A percentile compares a stretch with the other conserved stretches of the same genome.
Evolutionary conservation across 768 basidiomycete genomes (phyloP).

Genomic region (Rhodosporidiobolus sp.): DNA sequence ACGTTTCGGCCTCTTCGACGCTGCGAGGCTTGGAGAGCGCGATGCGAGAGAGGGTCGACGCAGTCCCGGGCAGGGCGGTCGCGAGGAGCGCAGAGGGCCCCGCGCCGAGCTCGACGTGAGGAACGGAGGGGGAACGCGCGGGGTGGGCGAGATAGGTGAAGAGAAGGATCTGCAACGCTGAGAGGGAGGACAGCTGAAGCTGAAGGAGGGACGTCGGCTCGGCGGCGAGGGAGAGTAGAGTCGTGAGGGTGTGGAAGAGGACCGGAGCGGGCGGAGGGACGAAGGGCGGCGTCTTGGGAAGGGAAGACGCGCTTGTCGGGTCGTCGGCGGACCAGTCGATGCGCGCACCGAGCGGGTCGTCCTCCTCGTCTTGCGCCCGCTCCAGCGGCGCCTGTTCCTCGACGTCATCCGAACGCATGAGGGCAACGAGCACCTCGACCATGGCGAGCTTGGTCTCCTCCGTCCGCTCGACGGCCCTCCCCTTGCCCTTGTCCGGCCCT

Average conservation of each 20-base stretch:
- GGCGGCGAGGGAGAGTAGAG: slow-evolving; percentile 61
- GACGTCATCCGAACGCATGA: slow-evolving; percentile 55
- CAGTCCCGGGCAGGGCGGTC: slow-evolving; percentile 55
- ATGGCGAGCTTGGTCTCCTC: slow-evolving; percentile 82
- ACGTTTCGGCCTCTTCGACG: not conserved
- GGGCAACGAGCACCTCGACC: slow-evolving; percentile 60
- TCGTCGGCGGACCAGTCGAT: slow-evolving; percentile 25
- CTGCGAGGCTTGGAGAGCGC: slow-evolving; percentile 23
- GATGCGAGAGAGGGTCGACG: slow-evolving; percentile 33
- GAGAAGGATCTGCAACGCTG: slow-evolving; percentile 11
- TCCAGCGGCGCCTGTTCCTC: slow-evolving; percentile 16
- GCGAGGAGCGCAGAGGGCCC: slow-evolving; percentile 29
- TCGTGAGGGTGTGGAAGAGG: slow-evolving; percentile 75
- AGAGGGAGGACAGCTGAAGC: slow-evolving; percentile 43
- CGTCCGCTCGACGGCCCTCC: slow-evolving; percentile 57
- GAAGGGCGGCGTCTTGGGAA: not conserved
- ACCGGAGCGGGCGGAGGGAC: slow-evolving; percentile 56
- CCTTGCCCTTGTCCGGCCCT: slow-evolving; percentile 60
- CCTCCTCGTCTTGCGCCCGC: slow-evolving; percentile 49
- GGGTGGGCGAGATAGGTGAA: slow-evolving; percentile 20
- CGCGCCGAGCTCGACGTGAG: not conserved
- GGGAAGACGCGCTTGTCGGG: not conserved
- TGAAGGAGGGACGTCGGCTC: slow-evolving; percentile 61
- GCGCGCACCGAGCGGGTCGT: slow-evolving; percentile 45
- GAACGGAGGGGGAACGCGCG: not conserved